Conservation (phyloP, 2,329 filamentous ascomycete genomes). For the Sarocladium brachiariae region DNA sequence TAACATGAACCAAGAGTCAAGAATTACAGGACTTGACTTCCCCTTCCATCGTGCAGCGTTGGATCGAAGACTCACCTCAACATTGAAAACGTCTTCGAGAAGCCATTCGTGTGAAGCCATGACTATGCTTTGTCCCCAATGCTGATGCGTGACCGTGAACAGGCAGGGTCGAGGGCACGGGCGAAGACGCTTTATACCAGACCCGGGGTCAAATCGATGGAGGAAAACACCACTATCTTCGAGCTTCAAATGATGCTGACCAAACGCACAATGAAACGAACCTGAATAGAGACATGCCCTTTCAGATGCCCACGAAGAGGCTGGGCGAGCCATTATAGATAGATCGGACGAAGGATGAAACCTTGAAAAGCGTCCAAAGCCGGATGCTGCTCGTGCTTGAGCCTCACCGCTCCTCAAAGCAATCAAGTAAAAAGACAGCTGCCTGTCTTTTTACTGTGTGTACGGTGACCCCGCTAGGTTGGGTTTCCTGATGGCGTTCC, state of each 20-base stretch:
- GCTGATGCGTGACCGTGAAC: neutral
- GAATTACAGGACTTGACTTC: too few relatives aligned
- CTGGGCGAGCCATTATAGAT: neutral
- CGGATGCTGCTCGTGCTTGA: neutral
- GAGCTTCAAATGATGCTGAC: neutral
- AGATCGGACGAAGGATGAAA: neutral
- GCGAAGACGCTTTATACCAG: neutral
- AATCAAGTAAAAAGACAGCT: neutral
- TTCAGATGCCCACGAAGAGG: neutral
- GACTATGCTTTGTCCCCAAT: neutral
- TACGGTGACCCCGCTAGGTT: neutral
- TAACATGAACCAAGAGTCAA: too few relatives aligned
- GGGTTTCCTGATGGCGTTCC: neutral
- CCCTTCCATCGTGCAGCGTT: neutral
- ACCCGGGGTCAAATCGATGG: neutral
- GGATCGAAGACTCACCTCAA: neutral
- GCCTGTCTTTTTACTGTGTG: neutral
- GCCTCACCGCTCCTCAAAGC: conserved; percentile 2
- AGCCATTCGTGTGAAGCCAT: conserved; percentile 6
- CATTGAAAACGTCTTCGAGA: conserved; percentile 1
- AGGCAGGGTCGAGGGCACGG: neutral
- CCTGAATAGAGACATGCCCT: conserved; percentile 5
- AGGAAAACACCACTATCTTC: neutral
- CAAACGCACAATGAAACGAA: neutral
- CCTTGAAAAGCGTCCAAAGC: neutral